A percentile compares a stretch with the other conserved stretches of the same genome.
Conservation (phyloP, 108 stramenopile species). For the Parmales sp. region DNA sequence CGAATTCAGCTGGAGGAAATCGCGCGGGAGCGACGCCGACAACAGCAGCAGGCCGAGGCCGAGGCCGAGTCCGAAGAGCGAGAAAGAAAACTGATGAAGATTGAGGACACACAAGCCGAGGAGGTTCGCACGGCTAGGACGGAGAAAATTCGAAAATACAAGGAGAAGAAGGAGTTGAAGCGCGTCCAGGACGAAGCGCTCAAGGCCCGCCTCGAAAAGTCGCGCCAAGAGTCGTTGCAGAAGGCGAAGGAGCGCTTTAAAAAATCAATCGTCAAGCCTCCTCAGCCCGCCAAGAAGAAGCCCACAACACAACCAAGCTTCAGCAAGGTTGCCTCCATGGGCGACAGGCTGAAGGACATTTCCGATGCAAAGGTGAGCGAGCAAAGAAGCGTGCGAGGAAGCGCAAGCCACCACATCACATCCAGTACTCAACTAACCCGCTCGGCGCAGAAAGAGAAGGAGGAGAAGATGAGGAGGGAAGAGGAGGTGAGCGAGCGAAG, state of each 20-base stretch:
- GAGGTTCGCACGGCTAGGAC: too few species aligned
- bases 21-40: not conserved
- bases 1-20: not conserved
- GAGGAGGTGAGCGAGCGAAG: too few species aligned
- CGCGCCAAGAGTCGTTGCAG: too few species aligned
- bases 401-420: too few species aligned
- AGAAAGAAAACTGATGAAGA: not conserved
- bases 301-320: not conserved
- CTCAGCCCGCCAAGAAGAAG: not conserved
- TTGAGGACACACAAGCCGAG: not conserved
- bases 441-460: too few species aligned
- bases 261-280: not conserved
- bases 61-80: not conserved
- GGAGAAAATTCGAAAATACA: not conserved
- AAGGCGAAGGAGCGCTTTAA: not conserved
- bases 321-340: not conserved
- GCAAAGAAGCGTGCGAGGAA: not conserved
- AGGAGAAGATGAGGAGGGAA: too few species aligned
- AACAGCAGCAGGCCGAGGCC: not conserved
- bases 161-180: slow-evolving; percentile 1
- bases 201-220: too few species aligned
- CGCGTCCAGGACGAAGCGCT: not conserved
- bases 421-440: too few species aligned
- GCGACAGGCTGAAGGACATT: not conserved
- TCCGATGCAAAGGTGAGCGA: not conserved